Percentiles rank a stretch among this genome's conserved stretches.
phyloP scores from a whole-genome alignment of 2,329 filamentous ascomycete genomes.

The Trichoderma brevicompactum region DNA sequence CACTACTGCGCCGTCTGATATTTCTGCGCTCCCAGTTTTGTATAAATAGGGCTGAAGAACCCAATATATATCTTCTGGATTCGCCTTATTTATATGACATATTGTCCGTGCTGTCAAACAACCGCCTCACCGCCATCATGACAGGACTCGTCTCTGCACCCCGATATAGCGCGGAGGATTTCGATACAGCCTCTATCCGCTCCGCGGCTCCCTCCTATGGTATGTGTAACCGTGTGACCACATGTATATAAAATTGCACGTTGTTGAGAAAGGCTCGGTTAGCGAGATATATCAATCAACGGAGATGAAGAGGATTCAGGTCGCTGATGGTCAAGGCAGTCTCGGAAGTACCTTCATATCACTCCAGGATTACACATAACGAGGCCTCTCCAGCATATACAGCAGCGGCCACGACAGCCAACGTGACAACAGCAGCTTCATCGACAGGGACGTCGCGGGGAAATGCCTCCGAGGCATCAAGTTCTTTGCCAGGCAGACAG shows the following conservation, averaged over 20 bases:
- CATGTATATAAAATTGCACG: not conserved
- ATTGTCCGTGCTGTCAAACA: not conserved
- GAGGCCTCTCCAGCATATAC: conserved; percentile 59
- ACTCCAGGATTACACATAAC: conserved; percentile 55
- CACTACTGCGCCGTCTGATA: not conserved
- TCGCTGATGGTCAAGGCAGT: conserved; percentile 43
- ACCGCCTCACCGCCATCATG: conserved; percentile 35
- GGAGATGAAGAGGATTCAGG: not conserved
- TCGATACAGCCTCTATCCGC: conserved; percentile 69
- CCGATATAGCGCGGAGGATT: conserved; percentile 56
- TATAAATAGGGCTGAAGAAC: not conserved
- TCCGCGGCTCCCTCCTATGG: conserved; percentile 71
- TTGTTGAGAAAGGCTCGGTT: not conserved
- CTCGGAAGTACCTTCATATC: conserved; percentile 68
- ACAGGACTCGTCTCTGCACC: conserved; percentile 40
- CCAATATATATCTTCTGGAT: not conserved
- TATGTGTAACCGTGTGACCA: conserved; percentile 43
- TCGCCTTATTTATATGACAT: not conserved
- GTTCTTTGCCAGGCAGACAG: conserved; percentile 39
- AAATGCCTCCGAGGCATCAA: conserved; percentile 32
- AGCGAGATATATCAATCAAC: not conserved
- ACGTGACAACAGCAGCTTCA: conserved; percentile 7
- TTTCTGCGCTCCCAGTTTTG: not conserved
- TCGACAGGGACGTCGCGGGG: conserved; percentile 1
- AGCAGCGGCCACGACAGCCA: conserved; percentile 38